Percentiles rank a stretch among this genome's conserved stretches.
phyloP scores from a whole-genome alignment of 768 basidiomycete genomes.

The Tephrocybe sp. region DNA sequence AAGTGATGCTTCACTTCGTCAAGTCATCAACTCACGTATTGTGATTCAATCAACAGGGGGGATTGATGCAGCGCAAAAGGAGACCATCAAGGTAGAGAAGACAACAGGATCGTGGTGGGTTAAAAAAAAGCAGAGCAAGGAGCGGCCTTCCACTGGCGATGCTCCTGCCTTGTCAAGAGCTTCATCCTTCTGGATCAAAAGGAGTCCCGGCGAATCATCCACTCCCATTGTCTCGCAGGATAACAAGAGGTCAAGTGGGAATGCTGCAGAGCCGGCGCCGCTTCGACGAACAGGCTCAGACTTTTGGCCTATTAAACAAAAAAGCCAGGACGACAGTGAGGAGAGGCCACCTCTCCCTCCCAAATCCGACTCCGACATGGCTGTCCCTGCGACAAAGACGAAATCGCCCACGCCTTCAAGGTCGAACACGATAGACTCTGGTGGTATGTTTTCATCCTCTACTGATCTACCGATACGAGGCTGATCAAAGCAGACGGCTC shows the following conservation, averaged over 20 bases:
- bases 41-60: constrained; percentile 62
- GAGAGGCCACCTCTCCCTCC: constrained; percentile 27
- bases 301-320: constrained; percentile 22
- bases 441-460: constrained; percentile 12
- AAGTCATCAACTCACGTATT: background rate
- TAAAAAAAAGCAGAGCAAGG: constrained; percentile 44
- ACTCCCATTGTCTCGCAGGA: background rate
- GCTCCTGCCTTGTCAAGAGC: constrained; percentile 14
- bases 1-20: constrained; percentile 29
- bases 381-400: constrained; percentile 9
- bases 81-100: constrained; percentile 37
- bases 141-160: constrained; percentile 13
- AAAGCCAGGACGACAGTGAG: constrained; percentile 25
- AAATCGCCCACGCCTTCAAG: constrained; percentile 12
- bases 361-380: constrained; percentile 25
- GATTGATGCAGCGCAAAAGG: constrained; percentile 59
- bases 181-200: constrained; percentile 10
- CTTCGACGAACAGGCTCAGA: constrained; percentile 16
- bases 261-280: constrained; percentile 8
- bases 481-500: constrained; percentile 6
- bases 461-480: background rate
- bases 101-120: constrained; percentile 22
- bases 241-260: constrained; percentile 1
- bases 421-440: constrained; percentile 18
- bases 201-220: constrained; percentile 4